A percentile compares a stretch with the other conserved stretches of the same genome.
phyloP scores from a whole-genome alignment of 345 rosid genomes.

The Eucalyptus pumila region DNA sequence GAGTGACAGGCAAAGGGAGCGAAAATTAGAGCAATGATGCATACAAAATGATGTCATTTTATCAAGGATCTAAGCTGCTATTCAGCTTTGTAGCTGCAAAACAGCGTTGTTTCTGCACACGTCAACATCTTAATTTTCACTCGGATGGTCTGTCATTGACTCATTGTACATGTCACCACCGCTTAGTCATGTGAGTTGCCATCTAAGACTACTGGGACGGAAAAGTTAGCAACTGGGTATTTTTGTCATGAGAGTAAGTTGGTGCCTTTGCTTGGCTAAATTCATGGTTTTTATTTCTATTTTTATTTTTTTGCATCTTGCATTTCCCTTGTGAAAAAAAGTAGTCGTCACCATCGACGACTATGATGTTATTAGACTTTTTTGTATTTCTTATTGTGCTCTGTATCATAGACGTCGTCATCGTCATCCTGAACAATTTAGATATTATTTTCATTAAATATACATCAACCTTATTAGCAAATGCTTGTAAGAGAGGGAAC shows the following conservation, averaged over 20 bases:
- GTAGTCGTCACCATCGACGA: not conserved
- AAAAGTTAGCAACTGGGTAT: not conserved
- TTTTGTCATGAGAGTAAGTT: not conserved
- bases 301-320: not conserved
- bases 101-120: not conserved
- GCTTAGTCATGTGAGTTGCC: not conserved
- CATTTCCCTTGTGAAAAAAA: not conserved
- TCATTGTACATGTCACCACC: not conserved
- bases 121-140: not conserved
- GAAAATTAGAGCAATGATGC: not conserved
- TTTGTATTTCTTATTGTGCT: not conserved
- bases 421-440: not conserved
- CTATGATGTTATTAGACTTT: not conserved
- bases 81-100: not conserved
- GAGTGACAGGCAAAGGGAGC: not conserved
- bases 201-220: not conserved
- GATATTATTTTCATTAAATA: not conserved
- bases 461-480: not conserved
- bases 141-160: not conserved
- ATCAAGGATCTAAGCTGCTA: not conserved
- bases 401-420: not conserved
- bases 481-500: not conserved
- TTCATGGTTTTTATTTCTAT: not conserved
- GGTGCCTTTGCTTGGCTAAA: not conserved
- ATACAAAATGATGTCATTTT: not conserved